Conservation (phyloP, 2,329 filamentous ascomycete genomes). For the Teratosphaeria nubilosa region DNA sequence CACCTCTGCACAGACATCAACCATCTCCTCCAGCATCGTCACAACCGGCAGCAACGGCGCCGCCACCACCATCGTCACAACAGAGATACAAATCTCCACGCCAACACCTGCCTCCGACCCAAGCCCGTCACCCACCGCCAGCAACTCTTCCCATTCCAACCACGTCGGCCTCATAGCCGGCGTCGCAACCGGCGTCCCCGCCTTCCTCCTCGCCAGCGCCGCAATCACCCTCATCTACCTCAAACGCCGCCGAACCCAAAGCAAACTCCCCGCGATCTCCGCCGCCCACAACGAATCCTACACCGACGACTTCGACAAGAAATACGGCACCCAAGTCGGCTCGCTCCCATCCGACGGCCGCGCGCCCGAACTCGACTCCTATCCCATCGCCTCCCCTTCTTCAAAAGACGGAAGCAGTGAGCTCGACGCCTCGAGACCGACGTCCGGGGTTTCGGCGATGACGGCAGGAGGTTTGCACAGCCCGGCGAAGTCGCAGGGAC, state of each 20-base stretch:
- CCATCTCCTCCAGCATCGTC: neutral
- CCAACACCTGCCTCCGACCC: neutral
- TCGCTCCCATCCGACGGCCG: slow-evolving; percentile 7
- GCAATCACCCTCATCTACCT: slow-evolving; percentile 2
- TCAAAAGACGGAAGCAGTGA: slow-evolving; percentile 5
- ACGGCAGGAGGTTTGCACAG: neutral
- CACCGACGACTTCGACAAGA: slow-evolving; percentile 1
- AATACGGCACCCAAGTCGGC: slow-evolving; percentile 7
- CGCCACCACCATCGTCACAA: neutral
- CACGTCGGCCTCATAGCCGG: slow-evolving; percentile 7
- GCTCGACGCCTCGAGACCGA: slow-evolving; percentile 4
- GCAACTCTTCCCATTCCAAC: neutral
- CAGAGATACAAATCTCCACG: neutral
- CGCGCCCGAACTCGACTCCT: slow-evolving; percentile 10
- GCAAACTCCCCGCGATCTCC: neutral
- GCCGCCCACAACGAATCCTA: neutral
- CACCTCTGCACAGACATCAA: neutral
- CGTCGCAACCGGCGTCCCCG: slow-evolving; percentile 10
- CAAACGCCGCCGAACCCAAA: neutral
- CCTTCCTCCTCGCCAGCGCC: slow-evolving; percentile 3
- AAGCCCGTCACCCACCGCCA: neutral
- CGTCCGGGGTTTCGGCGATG: neutral
- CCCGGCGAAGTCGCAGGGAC: neutral
- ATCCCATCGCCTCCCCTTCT: slow-evolving; percentile 4
- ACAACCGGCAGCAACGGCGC: slow-evolving; percentile 2